Conservation (phyloP, 805 yeast genomes). For the Vanderwaltozyma yarrowii region DNA sequence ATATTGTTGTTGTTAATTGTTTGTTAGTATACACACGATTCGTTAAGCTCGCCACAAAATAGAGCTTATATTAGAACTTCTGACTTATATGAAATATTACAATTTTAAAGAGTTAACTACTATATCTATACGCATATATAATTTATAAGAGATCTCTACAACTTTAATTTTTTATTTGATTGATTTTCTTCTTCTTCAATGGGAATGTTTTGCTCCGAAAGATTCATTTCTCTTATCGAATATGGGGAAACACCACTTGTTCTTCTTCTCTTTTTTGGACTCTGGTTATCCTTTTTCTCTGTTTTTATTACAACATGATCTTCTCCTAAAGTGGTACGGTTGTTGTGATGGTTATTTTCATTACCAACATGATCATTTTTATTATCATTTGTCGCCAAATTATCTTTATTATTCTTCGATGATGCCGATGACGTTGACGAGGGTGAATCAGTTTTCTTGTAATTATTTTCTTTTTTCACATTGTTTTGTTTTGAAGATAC, state of each 20-base stretch:
- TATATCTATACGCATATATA: too few species aligned
- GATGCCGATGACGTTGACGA: too few species aligned
- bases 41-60: too few species aligned
- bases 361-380: not conserved
- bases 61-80: too few species aligned
- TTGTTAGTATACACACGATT: too few species aligned
- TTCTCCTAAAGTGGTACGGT: too few species aligned
- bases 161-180: not conserved
- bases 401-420: too few species aligned
- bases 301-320: too few species aligned
- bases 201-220: not conserved
- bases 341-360: too few species aligned
- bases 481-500: not conserved
- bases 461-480: not conserved
- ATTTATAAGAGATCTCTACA: not conserved
- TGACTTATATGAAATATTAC: too few species aligned
- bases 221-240: constrained; percentile 1
- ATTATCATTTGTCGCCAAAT: not conserved
- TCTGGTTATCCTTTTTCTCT: not conserved
- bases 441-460: not conserved
- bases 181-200: not conserved
- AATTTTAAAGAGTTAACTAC: too few species aligned
- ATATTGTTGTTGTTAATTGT: too few species aligned
- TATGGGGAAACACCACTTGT: constrained; percentile 11
- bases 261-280: constrained; percentile 7